Conservation (phyloP, 2,329 filamentous ascomycete species). For the Xylaria sp. region DNA sequence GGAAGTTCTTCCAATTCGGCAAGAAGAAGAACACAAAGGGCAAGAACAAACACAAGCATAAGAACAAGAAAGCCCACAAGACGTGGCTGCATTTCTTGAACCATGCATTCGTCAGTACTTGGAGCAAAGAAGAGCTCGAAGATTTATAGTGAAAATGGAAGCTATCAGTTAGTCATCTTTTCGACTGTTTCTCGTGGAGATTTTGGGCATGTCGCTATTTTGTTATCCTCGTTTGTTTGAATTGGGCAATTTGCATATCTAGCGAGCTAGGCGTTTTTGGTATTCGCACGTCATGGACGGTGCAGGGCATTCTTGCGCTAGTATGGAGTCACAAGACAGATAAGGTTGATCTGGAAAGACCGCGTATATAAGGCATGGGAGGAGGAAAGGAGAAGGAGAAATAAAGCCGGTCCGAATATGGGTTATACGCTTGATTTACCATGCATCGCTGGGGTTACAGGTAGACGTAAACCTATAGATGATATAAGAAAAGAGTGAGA, state of each 20-base stretch:
- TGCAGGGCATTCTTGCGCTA: slow-evolving; percentile 10
- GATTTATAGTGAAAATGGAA: slow-evolving; percentile 39
- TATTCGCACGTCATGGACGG: slow-evolving; percentile 3
- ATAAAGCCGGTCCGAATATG: too few species aligned
- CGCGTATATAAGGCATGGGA: too few species aligned
- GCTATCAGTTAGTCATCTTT: background rate
- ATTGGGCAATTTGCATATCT: background rate
- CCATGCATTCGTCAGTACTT: slow-evolving; percentile 79
- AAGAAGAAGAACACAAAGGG: slow-evolving; percentile 61
- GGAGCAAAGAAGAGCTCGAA: slow-evolving; percentile 69
- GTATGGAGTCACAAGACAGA: background rate
- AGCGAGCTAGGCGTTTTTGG: slow-evolving; percentile 25
- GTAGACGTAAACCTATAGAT: background rate
- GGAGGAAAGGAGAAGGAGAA: background rate
- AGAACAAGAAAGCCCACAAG: slow-evolving; percentile 64
- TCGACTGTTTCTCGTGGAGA: background rate
- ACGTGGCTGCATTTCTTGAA: slow-evolving; percentile 79
- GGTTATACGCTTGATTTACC: background rate
- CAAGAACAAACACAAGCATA: slow-evolving; percentile 48
- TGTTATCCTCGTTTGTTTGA: background rate
- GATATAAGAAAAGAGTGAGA: background rate
- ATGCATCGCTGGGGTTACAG: too few species aligned
- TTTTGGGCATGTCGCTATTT: background rate
- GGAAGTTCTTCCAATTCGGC: slow-evolving; percentile 53
- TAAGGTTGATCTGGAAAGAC: too few species aligned